phyloP scores from a whole-genome alignment of 2,329 filamentous ascomycete species.

The Pyrenochaeta sp. region DNA sequence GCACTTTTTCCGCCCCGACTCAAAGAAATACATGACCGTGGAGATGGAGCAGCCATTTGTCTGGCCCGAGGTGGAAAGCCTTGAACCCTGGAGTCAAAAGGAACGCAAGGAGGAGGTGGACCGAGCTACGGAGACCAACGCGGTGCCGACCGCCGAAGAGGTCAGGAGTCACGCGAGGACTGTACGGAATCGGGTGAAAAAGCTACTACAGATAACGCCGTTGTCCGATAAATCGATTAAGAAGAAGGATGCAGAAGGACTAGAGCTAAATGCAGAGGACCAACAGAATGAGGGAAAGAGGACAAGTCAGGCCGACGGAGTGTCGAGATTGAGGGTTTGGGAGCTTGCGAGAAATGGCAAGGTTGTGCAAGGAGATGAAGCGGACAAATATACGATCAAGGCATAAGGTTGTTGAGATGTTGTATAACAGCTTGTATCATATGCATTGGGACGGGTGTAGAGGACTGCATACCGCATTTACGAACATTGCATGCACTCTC shows the following conservation, averaged over 20 bases:
- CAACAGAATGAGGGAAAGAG: constrained; percentile 13
- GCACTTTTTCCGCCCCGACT: constrained; percentile 72
- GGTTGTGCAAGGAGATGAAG: constrained; percentile 25
- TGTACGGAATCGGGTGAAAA: constrained; percentile 35
- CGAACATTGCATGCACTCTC: neutral
- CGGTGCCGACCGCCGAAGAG: too few species aligned
- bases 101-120: constrained; percentile 49
- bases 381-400: constrained; percentile 27
- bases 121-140: constrained; percentile 8
- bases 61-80: constrained; percentile 76
- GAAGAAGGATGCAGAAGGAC: constrained; percentile 9
- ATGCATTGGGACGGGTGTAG: constrained; percentile 13
- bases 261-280: constrained; percentile 8
- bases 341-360: constrained; percentile 33
- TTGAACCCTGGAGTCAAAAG: constrained; percentile 53
- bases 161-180: constrained; percentile 23
- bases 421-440: constrained; percentile 29
- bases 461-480: too few species aligned
- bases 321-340: constrained; percentile 49
- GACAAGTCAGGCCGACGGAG: constrained; percentile 40
- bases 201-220: constrained; percentile 27
- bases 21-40: constrained; percentile 92
- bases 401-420: constrained; percentile 13
- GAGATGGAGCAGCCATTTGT: constrained; percentile 87
- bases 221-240: constrained; percentile 9